Base-by-base conservation (phyloP, 2,329 filamentous ascomycete genomes). In the Penicillium sp. region DNA sequence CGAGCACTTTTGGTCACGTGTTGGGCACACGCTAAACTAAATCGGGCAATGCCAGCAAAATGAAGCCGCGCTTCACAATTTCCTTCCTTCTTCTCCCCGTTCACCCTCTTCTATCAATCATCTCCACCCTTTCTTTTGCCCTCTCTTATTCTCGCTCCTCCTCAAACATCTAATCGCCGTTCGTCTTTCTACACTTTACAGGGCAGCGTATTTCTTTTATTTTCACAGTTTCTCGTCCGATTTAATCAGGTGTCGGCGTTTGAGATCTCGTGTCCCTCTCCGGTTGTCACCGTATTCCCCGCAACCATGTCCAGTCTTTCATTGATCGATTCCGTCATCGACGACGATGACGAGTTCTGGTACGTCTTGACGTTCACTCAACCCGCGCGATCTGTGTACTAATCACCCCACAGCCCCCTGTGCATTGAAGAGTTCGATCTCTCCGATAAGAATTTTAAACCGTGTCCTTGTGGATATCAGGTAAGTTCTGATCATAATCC, bases 381-480 rank as follows among this genome's bases (percentile, higher is more conserved):
- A 19, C 36, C 23, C 12, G n/a, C 39, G 45, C 39, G 17, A 52
- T 43, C 12, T 49, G 17, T 36, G 44, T 36, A 66, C 69, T 71
- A 51, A 74, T 67, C 25, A 35, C 56, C 55, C 43, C 56, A 35
- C 69, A 99, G 94, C 77, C 94, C 94, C 67, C 89, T 99, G 63
- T 99, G 94, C 75, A 96, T 99, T 73, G 94, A 99, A 79, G 96
- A 99, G 80, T 96, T 99, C 73, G 96, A 99, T 78, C 86, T 99
- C 50, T 96, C 92, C 42, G 94, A 99, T 81, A 90, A 91, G 75
- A 96, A 96, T 78, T 99, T 99, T 78, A 87, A 89, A 71, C 94
- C 94, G 65, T 99, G 94, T 81, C 93, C 93, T 57, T 99, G 94
- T 74, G 94, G 94, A 61, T 99, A 99, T 72, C 93, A 97, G 86